phyloP scores from a whole-genome alignment of 164 flowering plant species.

The Platanus orientalis region DNA sequence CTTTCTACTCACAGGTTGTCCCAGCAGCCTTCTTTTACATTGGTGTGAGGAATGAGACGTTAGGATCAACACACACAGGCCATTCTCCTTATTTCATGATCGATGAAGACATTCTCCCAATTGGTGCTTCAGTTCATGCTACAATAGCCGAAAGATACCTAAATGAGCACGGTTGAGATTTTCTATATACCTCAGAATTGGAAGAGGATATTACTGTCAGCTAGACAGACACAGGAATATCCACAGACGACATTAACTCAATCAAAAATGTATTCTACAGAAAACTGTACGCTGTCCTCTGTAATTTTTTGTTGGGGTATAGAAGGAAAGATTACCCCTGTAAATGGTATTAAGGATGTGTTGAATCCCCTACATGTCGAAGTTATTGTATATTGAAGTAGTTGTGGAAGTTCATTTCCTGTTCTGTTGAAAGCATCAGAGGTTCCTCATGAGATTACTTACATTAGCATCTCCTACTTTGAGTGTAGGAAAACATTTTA shows the following conservation, averaged over 20 bases:
- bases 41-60: constrained; percentile 68
- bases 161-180: constrained; percentile 30
- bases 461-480: too few species aligned
- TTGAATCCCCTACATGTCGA: not conserved
- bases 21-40: constrained; percentile 79
- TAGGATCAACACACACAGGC: constrained; percentile 58
- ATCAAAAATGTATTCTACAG: not conserved
- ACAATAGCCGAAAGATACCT: constrained; percentile 80
- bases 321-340: too few species aligned
- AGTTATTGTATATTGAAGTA: not conserved
- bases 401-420: not conserved
- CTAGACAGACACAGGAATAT: not conserved
- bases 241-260: not conserved
- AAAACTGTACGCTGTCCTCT: not conserved
- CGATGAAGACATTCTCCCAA: constrained; percentile 69
- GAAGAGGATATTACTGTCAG: not conserved
- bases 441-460: not conserved
- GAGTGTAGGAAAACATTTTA: too few species aligned
- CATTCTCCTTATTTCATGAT: constrained; percentile 86
- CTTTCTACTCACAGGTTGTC: constrained; percentile 70
- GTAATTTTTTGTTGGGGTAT: not conserved
- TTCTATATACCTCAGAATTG: not conserved
- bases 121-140: constrained; percentile 84
- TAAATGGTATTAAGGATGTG: not conserved
- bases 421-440: not conserved